A percentile compares a stretch with the other conserved stretches of the same genome.
These are phyloP conservation scores for Fraxinus cuspidata DNA, from an alignment of 257 asterid genomes.

Conservation along the genomic window DNA sequence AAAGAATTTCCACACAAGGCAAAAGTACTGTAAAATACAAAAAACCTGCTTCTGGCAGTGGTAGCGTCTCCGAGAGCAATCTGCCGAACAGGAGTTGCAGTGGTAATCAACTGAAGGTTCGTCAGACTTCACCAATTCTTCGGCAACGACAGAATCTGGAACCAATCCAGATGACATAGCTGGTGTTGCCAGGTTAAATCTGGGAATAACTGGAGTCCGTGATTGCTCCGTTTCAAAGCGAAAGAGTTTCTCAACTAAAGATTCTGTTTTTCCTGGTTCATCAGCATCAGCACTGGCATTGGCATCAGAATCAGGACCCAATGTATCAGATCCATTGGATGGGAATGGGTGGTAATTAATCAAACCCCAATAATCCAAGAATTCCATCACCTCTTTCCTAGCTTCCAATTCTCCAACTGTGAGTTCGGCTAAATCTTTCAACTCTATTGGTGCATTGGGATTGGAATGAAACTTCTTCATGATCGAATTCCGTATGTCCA, in stretches of 20 bases:
- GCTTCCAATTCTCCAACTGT: constrained; percentile 73
- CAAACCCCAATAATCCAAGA: constrained; percentile 97
- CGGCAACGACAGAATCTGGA: constrained; percentile 70
- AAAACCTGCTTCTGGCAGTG: constrained; percentile 98
- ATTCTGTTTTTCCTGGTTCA: constrained; percentile 42
- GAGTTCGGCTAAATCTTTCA: constrained; percentile 75
- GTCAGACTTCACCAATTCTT: constrained; percentile 83
- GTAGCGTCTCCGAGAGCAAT: constrained; percentile 95
- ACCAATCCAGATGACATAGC: constrained; percentile 64
- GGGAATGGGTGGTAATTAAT: constrained; percentile 94
- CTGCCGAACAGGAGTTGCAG: constrained; percentile 94
- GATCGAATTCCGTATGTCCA: constrained; percentile 86
- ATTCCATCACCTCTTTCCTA: constrained; percentile 93
- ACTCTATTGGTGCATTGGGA: constrained; percentile 60
- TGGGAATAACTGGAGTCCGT: constrained; percentile 53
- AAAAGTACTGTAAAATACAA: constrained; percentile 23
- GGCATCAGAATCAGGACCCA: constrained; percentile 40
- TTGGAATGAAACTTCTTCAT: constrained; percentile 74
- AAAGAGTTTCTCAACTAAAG: constrained; percentile 67
- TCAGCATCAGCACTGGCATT: constrained; percentile 46
- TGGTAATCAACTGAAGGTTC: constrained; percentile 89
- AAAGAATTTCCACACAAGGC: constrained; percentile 12
- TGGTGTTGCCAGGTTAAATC: constrained; percentile 49
- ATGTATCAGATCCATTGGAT: constrained; percentile 43
- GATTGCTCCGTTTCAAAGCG: constrained; percentile 72